These are phyloP conservation scores for Glaciozyma antarctica DNA, from an alignment of 768 basidiomycete genomes.

Conservation along the genomic window DNA sequence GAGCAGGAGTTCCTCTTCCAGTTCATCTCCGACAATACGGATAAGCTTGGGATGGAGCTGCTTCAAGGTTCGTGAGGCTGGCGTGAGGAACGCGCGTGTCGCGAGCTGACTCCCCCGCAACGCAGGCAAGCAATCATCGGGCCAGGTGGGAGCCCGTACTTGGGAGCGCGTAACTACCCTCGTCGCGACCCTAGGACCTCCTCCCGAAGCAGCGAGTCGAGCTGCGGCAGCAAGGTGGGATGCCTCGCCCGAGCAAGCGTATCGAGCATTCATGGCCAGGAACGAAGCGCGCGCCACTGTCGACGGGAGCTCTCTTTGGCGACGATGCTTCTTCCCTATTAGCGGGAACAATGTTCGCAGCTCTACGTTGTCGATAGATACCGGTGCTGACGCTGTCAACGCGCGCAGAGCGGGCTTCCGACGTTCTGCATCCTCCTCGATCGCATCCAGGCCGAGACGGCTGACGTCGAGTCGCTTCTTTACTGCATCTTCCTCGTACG, in stretches of 20 bases:
- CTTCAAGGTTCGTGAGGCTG: background rate
- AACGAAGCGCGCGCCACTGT: background rate
- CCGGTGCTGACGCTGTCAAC: background rate
- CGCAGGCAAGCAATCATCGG: background rate
- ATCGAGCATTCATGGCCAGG: constrained; percentile 1
- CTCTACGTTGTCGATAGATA: constrained; percentile 62
- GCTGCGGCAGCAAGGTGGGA: background rate
- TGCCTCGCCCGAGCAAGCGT: background rate
- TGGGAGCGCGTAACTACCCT: constrained; percentile 5
- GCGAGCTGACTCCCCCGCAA: background rate
- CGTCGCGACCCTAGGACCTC: constrained; percentile 2
- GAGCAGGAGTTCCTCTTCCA: constrained; percentile 7
- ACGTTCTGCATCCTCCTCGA: constrained; percentile 56
- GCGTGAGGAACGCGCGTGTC: too few relatives aligned
- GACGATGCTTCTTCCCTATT: background rate
- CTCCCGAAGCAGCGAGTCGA: background rate
- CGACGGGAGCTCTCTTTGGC: background rate
- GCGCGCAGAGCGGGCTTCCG: constrained; percentile 20
- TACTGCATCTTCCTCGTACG: constrained; percentile 66
- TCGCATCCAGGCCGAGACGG: constrained; percentile 64
- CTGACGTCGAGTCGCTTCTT: constrained; percentile 69
- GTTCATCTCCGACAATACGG: constrained; percentile 9
- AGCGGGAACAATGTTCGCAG: constrained; percentile 65
- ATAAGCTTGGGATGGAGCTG: constrained; percentile 5
- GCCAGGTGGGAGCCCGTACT: background rate